Percentiles rank a stretch among this genome's conserved stretches.
Evolutionary conservation across 2,329 filamentous ascomycete species (phyloP).

Genomic region (Didymella arachidicola): DNA sequence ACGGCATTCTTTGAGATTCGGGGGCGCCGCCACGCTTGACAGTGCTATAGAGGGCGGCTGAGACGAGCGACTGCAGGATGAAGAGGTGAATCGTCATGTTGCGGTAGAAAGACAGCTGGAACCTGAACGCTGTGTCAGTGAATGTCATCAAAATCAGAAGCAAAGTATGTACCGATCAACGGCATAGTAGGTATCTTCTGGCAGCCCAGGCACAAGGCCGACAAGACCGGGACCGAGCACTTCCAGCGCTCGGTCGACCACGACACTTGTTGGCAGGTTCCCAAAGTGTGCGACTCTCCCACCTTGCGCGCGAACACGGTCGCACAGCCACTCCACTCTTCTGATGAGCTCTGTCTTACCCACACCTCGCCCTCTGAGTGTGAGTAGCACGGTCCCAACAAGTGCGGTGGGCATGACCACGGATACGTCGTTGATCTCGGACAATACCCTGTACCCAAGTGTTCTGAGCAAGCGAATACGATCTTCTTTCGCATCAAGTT

Average conservation of each 20-base stretch:
- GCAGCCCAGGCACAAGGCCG: slow-evolving; percentile 77
- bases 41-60: slow-evolving; percentile 85
- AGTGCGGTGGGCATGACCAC: slow-evolving; percentile 98
- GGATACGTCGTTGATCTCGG: slow-evolving; percentile 93
- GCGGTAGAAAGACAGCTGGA: slow-evolving; percentile 96
- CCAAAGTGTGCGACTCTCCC: slow-evolving; percentile 95
- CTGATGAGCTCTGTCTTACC: slow-evolving; percentile 85
- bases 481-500: slow-evolving; percentile 52
- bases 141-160: slow-evolving; percentile 5
- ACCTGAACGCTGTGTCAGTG: slow-evolving; percentile 54
- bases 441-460: slow-evolving; percentile 88
- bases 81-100: slow-evolving; percentile 99
- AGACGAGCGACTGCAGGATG: slow-evolving; percentile 90
- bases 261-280: slow-evolving; percentile 76
- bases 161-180: slow-evolving; percentile 70
- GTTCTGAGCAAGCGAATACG: slow-evolving; percentile 80
- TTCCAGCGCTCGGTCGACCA: slow-evolving; percentile 88
- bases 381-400: slow-evolving; percentile 91
- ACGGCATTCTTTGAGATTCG: slow-evolving; percentile 78
- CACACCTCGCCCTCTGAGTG: slow-evolving; percentile 88
- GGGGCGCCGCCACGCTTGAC: slow-evolving; percentile 92
- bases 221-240: slow-evolving; percentile 91
- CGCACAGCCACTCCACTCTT: slow-evolving; percentile 88
- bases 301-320: slow-evolving; percentile 81
- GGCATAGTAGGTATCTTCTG: slow-evolving; percentile 92